Percentiles rank a stretch among this genome's conserved stretches.
Evolutionary conservation across 257 asterid genomes (phyloP).

Genomic region (Lantana camara): DNA sequence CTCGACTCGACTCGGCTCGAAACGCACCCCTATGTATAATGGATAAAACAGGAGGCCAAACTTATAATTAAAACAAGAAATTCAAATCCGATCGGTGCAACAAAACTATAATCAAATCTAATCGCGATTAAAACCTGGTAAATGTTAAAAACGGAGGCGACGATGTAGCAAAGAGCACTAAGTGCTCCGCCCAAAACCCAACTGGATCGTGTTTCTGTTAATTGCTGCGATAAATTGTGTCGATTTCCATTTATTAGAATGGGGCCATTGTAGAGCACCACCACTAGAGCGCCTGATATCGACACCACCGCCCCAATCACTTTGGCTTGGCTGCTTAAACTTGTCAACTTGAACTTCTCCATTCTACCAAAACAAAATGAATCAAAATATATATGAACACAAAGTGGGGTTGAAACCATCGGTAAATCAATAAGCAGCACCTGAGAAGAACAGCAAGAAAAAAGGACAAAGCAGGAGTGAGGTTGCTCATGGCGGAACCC

Average conservation of each 20-base stretch:
- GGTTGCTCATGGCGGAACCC: slow-evolving; percentile 39
- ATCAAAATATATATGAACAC: no score
- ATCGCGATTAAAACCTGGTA: no score
- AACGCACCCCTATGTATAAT: no score
- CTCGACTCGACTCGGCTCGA: no score
- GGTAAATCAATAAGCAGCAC: slow-evolving; percentile 7
- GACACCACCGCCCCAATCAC: slow-evolving; percentile 43
- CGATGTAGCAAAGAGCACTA: slow-evolving; percentile 26
- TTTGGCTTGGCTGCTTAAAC: slow-evolving; percentile 41
- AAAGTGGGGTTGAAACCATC: no score
- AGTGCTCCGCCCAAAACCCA: slow-evolving; percentile 49
- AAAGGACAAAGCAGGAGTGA: slow-evolving; percentile 38
- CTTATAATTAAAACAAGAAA: no score
- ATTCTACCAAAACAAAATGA: no score
- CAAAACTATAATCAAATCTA: no score
- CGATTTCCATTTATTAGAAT: slow-evolving; percentile 15
- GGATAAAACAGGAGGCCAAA: no score
- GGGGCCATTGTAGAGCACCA: slow-evolving; percentile 52
- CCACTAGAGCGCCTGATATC: slow-evolving; percentile 49
- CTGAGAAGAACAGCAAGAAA: slow-evolving; percentile 41
- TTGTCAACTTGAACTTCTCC: slow-evolving; percentile 43
- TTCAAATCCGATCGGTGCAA: no score
- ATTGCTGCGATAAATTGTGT: neutral
- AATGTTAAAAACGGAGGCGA: slow-evolving; percentile 43
- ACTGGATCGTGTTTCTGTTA: slow-evolving; percentile 22